phyloP scores from a whole-genome alignment of 2,329 filamentous ascomycete genomes.

The Colletotrichum coccodes region DNA sequence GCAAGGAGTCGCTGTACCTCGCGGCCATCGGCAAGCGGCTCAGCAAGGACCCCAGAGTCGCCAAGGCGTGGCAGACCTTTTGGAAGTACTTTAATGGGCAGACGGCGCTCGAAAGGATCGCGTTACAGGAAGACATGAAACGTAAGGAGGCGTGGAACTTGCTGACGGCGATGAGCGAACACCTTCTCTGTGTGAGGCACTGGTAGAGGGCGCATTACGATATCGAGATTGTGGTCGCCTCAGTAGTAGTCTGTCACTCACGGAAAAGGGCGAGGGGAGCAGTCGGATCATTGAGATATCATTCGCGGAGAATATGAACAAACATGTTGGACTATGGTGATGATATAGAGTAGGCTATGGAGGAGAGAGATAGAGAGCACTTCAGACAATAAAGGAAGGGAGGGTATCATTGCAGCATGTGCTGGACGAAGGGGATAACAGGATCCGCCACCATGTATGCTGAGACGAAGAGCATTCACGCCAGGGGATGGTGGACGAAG shows the following conservation, averaged over 20 bases:
- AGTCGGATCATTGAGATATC: too few relatives aligned
- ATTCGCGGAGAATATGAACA: too few relatives aligned
- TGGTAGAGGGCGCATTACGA: too few relatives aligned
- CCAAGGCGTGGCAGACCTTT: slow-evolving; percentile 77
- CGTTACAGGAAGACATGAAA: slow-evolving; percentile 86
- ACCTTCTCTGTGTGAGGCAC: slow-evolving; percentile 74
- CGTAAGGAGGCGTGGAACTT: slow-evolving; percentile 81
- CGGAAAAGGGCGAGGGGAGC: too few relatives aligned
- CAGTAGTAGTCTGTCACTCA: too few relatives aligned
- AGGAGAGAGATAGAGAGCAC: not conserved
- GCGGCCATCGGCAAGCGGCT: slow-evolving; percentile 67
- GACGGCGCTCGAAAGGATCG: slow-evolving; percentile 86
- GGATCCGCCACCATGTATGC: not conserved
- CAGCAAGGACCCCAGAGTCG: slow-evolving; percentile 64
- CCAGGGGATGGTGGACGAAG: not conserved
- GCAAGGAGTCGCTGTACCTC: slow-evolving; percentile 79
- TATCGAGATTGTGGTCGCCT: too few relatives aligned
- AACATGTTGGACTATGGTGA: not conserved
- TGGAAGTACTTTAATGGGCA: slow-evolving; percentile 89
- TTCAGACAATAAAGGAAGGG: not conserved
- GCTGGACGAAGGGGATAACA: not conserved
- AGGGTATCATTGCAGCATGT: slow-evolving; percentile 33
- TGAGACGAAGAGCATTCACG: not conserved
- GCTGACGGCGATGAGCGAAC: slow-evolving; percentile 73
- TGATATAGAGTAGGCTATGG: not conserved